Evolutionary conservation across 306 rosid genomes (phyloP).

Genomic region (Mimosa pudica): DNA sequence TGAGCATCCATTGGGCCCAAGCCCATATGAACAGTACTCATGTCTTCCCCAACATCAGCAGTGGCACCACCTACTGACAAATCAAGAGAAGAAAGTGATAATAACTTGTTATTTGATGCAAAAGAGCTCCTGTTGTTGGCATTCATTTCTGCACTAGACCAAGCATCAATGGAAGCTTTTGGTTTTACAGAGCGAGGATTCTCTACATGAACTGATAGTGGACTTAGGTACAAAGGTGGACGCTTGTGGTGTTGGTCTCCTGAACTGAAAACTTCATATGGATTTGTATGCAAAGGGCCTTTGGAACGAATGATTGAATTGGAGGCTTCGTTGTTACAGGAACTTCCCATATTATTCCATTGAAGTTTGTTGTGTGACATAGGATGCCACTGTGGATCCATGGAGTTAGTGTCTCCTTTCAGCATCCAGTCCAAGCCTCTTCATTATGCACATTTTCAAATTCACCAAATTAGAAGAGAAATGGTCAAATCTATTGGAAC

Average conservation of each 20-base stretch:
- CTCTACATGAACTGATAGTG: not conserved
- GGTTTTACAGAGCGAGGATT: slow-evolving; percentile 48
- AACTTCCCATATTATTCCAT: slow-evolving; percentile 38
- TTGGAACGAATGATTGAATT: slow-evolving; percentile 20
- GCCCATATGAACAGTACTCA: slow-evolving; percentile 42
- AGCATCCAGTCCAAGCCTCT: slow-evolving; percentile 72
- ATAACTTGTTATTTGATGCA: slow-evolving; percentile 41
- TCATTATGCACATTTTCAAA: slow-evolving; percentile 13
- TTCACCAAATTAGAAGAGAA: slow-evolving; percentile 24
- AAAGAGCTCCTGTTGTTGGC: slow-evolving; percentile 29
- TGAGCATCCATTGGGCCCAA: slow-evolving; percentile 48
- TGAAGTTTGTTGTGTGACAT: slow-evolving; percentile 55
- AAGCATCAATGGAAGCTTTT: slow-evolving; percentile 68
- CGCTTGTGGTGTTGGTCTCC: slow-evolving; percentile 39
- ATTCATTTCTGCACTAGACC: slow-evolving; percentile 56
- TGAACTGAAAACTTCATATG: slow-evolving; percentile 37
- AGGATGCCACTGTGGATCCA: slow-evolving; percentile 56
- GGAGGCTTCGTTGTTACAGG: slow-evolving; percentile 27
- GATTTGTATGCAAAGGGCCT: slow-evolving; percentile 46
- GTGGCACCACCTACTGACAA: slow-evolving; percentile 48
- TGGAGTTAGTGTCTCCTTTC: slow-evolving; percentile 51
- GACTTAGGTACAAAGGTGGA: slow-evolving; percentile 39
- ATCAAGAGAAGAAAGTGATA: slow-evolving; percentile 63
- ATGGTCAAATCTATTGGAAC: not conserved
- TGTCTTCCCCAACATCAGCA: slow-evolving; percentile 31